These are phyloP conservation scores for Hypoxylon sp. DNA, from an alignment of 2,329 filamentous ascomycete species.

Conservation along the genomic window DNA sequence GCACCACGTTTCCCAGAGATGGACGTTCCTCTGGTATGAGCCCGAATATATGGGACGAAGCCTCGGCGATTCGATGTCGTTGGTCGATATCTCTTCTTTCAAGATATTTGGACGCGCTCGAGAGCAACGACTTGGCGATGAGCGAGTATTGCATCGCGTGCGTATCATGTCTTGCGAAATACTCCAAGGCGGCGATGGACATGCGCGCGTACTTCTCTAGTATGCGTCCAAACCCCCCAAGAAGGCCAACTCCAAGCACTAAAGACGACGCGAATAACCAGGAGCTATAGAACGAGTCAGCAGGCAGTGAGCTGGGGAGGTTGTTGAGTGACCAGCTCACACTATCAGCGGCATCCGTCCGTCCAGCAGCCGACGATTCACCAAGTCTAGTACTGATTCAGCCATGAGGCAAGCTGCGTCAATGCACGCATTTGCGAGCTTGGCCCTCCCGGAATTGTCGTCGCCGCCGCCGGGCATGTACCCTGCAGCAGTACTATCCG, in stretches of 20 bases:
- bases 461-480: constrained; percentile 36
- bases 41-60: constrained; percentile 60
- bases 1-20: neutral
- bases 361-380: constrained; percentile 53
- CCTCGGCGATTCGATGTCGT: constrained; percentile 56
- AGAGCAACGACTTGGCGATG: constrained; percentile 60
- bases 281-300: constrained; percentile 47
- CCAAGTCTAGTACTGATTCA: constrained; percentile 55
- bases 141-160: constrained; percentile 62
- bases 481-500: constrained; percentile 42
- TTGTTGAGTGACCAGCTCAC: constrained; percentile 51
- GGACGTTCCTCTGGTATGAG: constrained; percentile 50
- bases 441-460: constrained; percentile 54
- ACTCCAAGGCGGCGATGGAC: constrained; percentile 57
- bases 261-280: constrained; percentile 64
- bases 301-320: neutral
- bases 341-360: constrained; percentile 58
- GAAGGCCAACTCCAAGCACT: constrained; percentile 59
- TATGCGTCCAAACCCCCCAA: constrained; percentile 60
- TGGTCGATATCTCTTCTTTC: constrained; percentile 58
- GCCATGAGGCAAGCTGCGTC: constrained; percentile 63
- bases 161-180: constrained; percentile 58
- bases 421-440: constrained; percentile 62
- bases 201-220: constrained; percentile 59
- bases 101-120: constrained; percentile 55